Evolutionary conservation across 1,284 basidiomycete genomes (phyloP).

Genomic region (Pulchroboletus neoregius): DNA sequence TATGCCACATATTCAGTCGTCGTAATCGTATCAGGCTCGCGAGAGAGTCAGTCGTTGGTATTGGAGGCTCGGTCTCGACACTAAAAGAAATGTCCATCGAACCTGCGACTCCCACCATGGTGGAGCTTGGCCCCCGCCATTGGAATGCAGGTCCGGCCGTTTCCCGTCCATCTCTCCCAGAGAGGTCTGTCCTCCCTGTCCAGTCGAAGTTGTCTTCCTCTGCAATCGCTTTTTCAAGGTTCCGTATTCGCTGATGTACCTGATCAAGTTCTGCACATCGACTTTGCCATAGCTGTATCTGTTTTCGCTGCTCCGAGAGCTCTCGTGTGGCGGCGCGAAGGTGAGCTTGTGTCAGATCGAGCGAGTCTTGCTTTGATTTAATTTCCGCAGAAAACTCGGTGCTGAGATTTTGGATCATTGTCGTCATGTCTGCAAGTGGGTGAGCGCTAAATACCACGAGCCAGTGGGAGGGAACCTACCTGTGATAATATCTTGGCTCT

Average conservation of each 20-base stretch:
- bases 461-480: conserved; percentile 45
- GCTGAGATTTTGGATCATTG: conserved; percentile 76
- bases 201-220: conserved; percentile 83
- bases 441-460: conserved; percentile 7
- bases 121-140: conserved; percentile 62
- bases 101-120: conserved; percentile 49
- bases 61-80: conserved; percentile 61
- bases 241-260: conserved; percentile 70
- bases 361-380: conserved; percentile 79
- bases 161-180: conserved; percentile 50
- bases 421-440: conserved; percentile 64
- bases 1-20: conserved; percentile 79
- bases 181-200: conserved; percentile 77
- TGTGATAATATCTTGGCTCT: conserved; percentile 86
- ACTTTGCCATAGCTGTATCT: conserved; percentile 71
- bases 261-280: conserved; percentile 76
- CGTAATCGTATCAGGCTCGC: conserved; percentile 66
- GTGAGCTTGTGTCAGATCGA: conserved; percentile 83
- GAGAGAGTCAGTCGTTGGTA: conserved; percentile 57
- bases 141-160: conserved; percentile 56
- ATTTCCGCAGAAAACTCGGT: conserved; percentile 82
- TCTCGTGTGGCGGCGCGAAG: conserved; percentile 87
- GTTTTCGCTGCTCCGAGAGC: conserved; percentile 84
- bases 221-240: conserved; percentile 73
- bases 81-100: conserved; percentile 57